phyloP scores from a whole-genome alignment of 352 stramenopile species.

The Pythium brachiatum region DNA sequence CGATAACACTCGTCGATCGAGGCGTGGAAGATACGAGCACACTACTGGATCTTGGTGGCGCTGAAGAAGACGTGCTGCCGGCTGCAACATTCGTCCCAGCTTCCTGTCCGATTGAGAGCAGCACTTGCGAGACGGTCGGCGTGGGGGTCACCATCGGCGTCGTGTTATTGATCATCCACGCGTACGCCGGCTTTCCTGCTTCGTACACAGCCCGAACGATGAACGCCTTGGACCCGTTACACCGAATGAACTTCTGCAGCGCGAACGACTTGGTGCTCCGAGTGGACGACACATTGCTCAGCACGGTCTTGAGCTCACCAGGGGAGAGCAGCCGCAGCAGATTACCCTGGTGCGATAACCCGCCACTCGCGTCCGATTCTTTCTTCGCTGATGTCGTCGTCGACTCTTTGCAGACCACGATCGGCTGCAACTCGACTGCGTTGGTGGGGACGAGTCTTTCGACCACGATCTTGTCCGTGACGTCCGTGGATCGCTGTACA shows the following conservation, averaged over 20 bases:
- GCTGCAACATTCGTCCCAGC: background rate
- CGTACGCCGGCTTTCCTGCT: constrained; percentile 47
- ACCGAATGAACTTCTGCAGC: constrained; percentile 68
- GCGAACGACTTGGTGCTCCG: constrained; percentile 58
- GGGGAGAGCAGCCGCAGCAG: constrained; percentile 62
- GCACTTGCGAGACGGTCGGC: constrained; percentile 26
- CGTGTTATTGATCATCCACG: constrained; percentile 84
- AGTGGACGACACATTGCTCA: constrained; percentile 59
- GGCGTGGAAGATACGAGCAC: background rate
- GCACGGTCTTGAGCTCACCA: constrained; percentile 60
- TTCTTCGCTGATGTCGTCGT: constrained; percentile 27
- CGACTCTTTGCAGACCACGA: constrained; percentile 76
- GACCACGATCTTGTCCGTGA: constrained; percentile 73
- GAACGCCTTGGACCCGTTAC: constrained; percentile 72
- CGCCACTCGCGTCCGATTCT: constrained; percentile 1
- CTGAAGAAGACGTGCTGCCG: background rate
- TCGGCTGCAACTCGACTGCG: constrained; percentile 34
- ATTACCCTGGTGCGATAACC: constrained; percentile 49
- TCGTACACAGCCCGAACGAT: constrained; percentile 69
- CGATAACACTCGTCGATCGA: constrained; percentile 7
- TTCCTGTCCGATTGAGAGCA: constrained; percentile 21
- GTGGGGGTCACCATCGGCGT: constrained; percentile 39
- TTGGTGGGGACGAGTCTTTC: constrained; percentile 42
- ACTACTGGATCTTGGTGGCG: background rate
- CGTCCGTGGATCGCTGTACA: constrained; percentile 57